Conservation (phyloP, 1,284 basidiomycete species). For the Cutaneotrichosporon sp. region DNA sequence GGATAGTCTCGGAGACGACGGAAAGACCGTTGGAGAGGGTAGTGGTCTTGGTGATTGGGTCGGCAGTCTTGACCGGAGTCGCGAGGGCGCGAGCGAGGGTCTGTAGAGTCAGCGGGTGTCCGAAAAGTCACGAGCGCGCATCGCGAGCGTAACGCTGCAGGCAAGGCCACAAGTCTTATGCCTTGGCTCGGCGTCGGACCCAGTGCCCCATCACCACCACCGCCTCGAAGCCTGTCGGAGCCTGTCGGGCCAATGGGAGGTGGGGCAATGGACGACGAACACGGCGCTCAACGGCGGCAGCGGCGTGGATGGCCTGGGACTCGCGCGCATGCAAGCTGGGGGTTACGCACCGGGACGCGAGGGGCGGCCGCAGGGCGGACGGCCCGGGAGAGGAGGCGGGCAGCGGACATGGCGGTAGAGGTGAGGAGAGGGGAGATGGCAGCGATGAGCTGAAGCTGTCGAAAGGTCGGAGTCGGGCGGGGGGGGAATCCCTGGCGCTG, state of each 20-base stretch:
- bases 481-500: too few species aligned
- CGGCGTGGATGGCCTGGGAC: not conserved
- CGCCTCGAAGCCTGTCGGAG: too few species aligned
- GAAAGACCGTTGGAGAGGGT: slow-evolving; percentile 87
- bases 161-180: not conserved
- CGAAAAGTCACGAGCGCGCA: not conserved
- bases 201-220: too few species aligned
- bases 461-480: too few species aligned
- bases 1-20: slow-evolving; percentile 85
- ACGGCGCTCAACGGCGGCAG: too few species aligned
- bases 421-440: slow-evolving; percentile 12
- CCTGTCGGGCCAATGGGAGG: slow-evolving; percentile 12
- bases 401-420: slow-evolving; percentile 31
- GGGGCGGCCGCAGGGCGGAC: slow-evolving; percentile 26
- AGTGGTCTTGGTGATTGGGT: slow-evolving; percentile 77
- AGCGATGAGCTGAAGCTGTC: slow-evolving; percentile 4
- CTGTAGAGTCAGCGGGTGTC: slow-evolving; percentile 13
- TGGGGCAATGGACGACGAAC: slow-evolving; percentile 8
- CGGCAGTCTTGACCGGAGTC: slow-evolving; percentile 52
- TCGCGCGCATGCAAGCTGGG: not conserved
- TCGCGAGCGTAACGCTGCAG: not conserved
- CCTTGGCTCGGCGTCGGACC: not conserved
- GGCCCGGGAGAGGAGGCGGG: slow-evolving; percentile 39
- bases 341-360: slow-evolving; percentile 23
- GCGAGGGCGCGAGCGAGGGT: slow-evolving; percentile 40